These are phyloP conservation scores for Ceratobasidium sp. DNA, from an alignment of 1,284 basidiomycete species.

Conservation along the genomic window DNA sequence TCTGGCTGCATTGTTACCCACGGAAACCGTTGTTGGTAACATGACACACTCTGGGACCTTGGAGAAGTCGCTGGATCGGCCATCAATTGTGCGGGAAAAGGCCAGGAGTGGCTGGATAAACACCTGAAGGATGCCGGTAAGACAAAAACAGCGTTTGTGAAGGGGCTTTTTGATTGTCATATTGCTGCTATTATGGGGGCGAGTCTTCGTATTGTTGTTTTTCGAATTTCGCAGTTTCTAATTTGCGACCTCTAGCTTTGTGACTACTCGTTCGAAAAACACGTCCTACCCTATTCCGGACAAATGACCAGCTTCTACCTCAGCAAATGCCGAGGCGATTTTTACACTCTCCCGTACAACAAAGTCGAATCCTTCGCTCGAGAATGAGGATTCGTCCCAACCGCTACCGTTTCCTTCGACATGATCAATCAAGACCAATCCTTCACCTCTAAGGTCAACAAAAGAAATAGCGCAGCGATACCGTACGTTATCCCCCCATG, in stretches of 20 bases:
- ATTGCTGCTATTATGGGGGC: constrained; percentile 95
- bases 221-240: not conserved
- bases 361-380: constrained; percentile 84
- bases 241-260: constrained; percentile 74
- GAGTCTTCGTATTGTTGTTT: constrained; percentile 51
- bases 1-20: constrained; percentile 84
- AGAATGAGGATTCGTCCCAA: constrained; percentile 93
- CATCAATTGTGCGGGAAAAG: constrained; percentile 80
- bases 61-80: constrained; percentile 64
- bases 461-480: constrained; percentile 83
- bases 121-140: constrained; percentile 77
- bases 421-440: constrained; percentile 77
- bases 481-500: too few species aligned
- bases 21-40: constrained; percentile 88
- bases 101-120: constrained; percentile 83
- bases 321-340: constrained; percentile 79
- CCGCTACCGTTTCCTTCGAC: constrained; percentile 71
- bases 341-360: constrained; percentile 78
- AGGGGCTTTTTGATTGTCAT: constrained; percentile 83
- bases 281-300: constrained; percentile 86
- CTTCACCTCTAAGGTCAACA: constrained; percentile 79
- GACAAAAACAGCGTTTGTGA: constrained; percentile 81
- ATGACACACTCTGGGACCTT: constrained; percentile 91
- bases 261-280: constrained; percentile 98
- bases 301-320: constrained; percentile 92